Conservation (phyloP, 2,329 filamentous ascomycete genomes). For the Stenocarpella maydis region DNA sequence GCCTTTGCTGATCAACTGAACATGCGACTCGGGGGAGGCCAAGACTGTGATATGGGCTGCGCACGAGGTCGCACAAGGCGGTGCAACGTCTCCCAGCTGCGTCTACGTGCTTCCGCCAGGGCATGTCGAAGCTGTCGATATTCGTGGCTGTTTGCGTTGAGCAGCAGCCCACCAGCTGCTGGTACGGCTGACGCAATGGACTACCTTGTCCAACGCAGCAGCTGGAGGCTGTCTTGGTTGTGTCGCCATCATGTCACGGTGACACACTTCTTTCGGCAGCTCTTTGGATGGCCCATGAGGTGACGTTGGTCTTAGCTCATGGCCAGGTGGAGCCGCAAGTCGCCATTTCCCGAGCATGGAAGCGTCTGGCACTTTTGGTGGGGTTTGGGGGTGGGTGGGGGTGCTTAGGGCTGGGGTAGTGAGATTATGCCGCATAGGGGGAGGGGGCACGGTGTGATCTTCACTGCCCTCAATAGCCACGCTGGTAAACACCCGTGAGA, state of each 20-base stretch:
- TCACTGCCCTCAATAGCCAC: too few relatives aligned
- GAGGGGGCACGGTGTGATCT: too few relatives aligned
- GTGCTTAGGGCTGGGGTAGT: too few relatives aligned
- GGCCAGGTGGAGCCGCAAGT: constrained; percentile 17
- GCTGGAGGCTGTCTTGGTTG: neutral
- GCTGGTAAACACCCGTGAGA: too few relatives aligned
- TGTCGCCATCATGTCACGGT: neutral
- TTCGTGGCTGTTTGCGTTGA: neutral
- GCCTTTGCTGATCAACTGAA: neutral
- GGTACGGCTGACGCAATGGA: neutral
- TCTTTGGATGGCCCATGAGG: neutral
- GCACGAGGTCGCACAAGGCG: neutral
- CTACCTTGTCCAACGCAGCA: neutral
- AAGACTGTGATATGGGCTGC: neutral
- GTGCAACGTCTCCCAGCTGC: constrained; percentile 10
- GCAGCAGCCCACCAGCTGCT: neutral
- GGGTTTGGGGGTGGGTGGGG: too few relatives aligned
- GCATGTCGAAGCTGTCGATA: neutral
- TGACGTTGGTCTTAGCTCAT: constrained; percentile 20
- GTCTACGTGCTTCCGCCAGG: neutral
- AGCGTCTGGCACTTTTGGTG: neutral
- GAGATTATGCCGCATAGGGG: too few relatives aligned
- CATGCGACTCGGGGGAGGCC: neutral
- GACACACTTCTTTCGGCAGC: neutral
- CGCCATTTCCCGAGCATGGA: neutral